Evolutionary conservation across 2,329 filamentous ascomycete genomes (phyloP).

Genomic region (Verticillium tricorpus): DNA sequence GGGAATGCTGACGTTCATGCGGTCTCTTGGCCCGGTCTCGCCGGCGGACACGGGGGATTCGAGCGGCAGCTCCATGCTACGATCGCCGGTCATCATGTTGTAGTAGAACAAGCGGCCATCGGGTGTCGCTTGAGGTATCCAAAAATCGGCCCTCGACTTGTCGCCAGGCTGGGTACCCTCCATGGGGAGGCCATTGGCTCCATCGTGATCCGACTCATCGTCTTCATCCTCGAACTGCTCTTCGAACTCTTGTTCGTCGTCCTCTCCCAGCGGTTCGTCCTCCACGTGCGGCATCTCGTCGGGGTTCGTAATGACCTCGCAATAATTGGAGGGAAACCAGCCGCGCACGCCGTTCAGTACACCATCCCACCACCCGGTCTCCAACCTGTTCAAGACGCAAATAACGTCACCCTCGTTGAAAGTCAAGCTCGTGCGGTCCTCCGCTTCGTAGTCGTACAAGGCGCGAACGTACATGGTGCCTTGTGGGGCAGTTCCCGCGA

Average conservation of each 20-base stretch:
- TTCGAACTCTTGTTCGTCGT: slow-evolving; percentile 60
- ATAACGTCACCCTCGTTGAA: slow-evolving; percentile 97
- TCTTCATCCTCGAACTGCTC: slow-evolving; percentile 64
- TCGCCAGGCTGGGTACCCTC: slow-evolving; percentile 59
- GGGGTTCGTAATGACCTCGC: slow-evolving; percentile 73
- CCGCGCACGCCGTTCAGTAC: slow-evolving; percentile 94
- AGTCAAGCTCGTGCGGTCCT: slow-evolving; percentile 93
- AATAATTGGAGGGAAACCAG: slow-evolving; percentile 99
- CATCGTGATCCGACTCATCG: slow-evolving; percentile 54
- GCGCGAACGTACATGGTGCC: slow-evolving; percentile 88
- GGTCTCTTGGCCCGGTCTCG: slow-evolving; percentile 82
- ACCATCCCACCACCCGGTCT: slow-evolving; percentile 99
- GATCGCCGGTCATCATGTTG: slow-evolving; percentile 94
- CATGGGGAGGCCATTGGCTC: slow-evolving; percentile 57
- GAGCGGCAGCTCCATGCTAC: slow-evolving; percentile 88
- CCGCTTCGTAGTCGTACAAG: slow-evolving; percentile 95
- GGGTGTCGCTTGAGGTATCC: slow-evolving; percentile 95
- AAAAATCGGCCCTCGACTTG: slow-evolving; percentile 89
- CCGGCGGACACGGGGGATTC: slow-evolving; percentile 78
- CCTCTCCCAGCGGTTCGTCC: slow-evolving; percentile 46
- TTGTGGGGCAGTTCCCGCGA: slow-evolving; percentile 53
- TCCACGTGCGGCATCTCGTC: slow-evolving; percentile 63
- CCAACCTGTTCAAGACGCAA: slow-evolving; percentile 88
- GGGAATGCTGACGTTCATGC: slow-evolving; percentile 82
- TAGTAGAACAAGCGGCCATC: slow-evolving; percentile 95